Evolutionary conservation across 345 rosid genomes (phyloP), one percentile per base, ranked within the genome.

Genomic region (Euphorbia peplus): DNA sequence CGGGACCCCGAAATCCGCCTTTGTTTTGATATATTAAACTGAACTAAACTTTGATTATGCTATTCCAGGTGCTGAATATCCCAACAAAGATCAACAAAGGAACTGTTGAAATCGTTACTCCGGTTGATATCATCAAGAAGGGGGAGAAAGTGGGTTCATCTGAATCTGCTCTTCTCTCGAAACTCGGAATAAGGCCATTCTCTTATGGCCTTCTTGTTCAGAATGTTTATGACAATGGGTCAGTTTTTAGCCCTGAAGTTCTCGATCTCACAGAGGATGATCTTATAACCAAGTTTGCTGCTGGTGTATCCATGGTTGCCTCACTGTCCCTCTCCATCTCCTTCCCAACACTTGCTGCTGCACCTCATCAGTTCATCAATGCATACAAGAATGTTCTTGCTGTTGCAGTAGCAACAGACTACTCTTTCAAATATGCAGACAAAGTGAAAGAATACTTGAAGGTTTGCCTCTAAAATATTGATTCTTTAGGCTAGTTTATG

Each of bases 101-200:
- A 15, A 44, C 78, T 30, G 73, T 74, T 30, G 78, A 74, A 62
- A 74, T 74, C 22, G n/a, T 68, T 15, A 68, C 69, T 12, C 69
- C 78, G 22, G 78, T 74, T 42, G 69, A 74, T 19, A 22, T 74
- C 42, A 63, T 67, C 11, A 63, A 74, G 69, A 74, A 74, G 63
- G 78, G 78, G 9, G 78, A 74, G 21, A 74, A 69, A 37, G 78
- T 74, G 25, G 78, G 78, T n/a, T 74, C 78, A 41, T 69, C 73
- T 2, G 73, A 74, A 69, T 67, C 73, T 46, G 78, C 73, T 1
- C 78, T 74, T 30, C 78, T 74, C 8, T 35, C 78, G 13, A 74
- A 74, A 70, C 78, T 74, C 63, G 69, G 66, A 22, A 74, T 74
- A 52, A 51, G 78, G 14, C 78, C 78, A 47, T 74, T 74, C 53